A percentile compares a stretch with the other conserved stretches of the same genome.
Conservation (phyloP, 257 asterid genomes). For the Solanum piurae region DNA sequence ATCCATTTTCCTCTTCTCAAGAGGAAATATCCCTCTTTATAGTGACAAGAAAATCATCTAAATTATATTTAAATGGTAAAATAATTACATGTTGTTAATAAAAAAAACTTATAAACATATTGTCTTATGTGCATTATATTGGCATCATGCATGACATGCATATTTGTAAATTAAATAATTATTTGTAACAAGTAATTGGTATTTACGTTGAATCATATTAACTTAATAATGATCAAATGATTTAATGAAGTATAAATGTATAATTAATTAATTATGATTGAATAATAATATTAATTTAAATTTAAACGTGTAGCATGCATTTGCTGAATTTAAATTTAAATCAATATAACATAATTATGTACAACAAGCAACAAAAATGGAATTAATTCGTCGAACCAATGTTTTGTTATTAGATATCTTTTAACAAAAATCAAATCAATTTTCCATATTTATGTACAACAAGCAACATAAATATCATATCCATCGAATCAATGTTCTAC, state of each 20-base stretch:
- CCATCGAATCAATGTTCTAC: background rate
- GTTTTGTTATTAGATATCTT: background rate
- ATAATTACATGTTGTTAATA: background rate
- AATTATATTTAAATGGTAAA: background rate
- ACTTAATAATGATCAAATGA: background rate
- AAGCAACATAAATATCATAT: background rate
- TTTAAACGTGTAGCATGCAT: too few relatives aligned
- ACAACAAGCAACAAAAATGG: background rate
- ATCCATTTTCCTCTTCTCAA: background rate
- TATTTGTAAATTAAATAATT: background rate
- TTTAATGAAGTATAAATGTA: background rate
- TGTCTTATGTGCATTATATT: background rate
- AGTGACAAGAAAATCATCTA: background rate
- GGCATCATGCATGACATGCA: background rate
- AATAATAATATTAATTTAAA: too few relatives aligned
- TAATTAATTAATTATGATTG: too few relatives aligned
- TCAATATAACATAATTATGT: background rate
- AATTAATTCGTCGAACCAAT: background rate
- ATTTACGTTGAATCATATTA: background rate
- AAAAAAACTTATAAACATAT: background rate
- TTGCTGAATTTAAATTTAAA: too few relatives aligned
- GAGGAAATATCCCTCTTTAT: background rate
- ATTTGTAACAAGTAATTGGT: background rate
- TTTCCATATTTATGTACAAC: background rate
- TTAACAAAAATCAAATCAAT: background rate